Evolutionary conservation across 2,329 filamentous ascomycete genomes (phyloP).

Genomic region (Arthrobotrys sphaeroides): DNA sequence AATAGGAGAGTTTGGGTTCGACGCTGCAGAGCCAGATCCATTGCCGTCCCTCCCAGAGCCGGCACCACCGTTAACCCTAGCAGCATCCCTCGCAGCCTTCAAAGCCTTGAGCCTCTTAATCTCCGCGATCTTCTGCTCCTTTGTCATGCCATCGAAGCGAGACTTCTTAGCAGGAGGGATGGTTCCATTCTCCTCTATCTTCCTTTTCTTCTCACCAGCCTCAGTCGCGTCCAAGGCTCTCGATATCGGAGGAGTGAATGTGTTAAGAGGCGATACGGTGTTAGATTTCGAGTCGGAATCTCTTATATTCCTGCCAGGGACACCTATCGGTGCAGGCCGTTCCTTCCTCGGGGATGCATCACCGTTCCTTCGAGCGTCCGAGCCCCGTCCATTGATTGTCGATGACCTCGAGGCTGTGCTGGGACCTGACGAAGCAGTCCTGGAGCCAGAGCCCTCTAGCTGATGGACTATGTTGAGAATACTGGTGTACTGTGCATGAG

Average conservation of each 20-base stretch:
- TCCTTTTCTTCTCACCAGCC: conserved; percentile 40
- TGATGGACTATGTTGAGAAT: conserved; percentile 38
- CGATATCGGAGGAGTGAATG: conserved; percentile 50
- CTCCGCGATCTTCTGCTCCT: conserved; percentile 51
- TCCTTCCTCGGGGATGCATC: conserved; percentile 44
- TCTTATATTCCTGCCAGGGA: conserved; percentile 30
- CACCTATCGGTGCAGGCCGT: conserved; percentile 47
- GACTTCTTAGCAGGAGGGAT: conserved; percentile 53
- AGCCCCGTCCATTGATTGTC: conserved; percentile 38
- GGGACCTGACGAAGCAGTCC: neutral
- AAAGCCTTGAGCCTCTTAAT: conserved; percentile 50
- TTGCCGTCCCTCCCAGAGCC: conserved; percentile 41
- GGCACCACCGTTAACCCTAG: conserved; percentile 17
- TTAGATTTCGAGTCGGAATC: conserved; percentile 23
- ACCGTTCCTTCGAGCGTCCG: conserved; percentile 36
- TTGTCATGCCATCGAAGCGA: conserved; percentile 54
- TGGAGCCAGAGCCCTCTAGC: conserved; percentile 14
- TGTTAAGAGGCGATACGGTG: conserved; percentile 41
- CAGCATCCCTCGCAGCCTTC: conserved; percentile 44
- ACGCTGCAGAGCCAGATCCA: conserved; percentile 49
- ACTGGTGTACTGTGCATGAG: conserved; percentile 42
- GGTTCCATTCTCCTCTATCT: conserved; percentile 38
- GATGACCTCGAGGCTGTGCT: conserved; percentile 6
- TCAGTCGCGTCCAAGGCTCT: conserved; percentile 47
- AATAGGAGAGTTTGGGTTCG: conserved; percentile 48